Evolutionary conservation across 306 rosid genomes (phyloP).

Genomic region (Quercus bicolor): DNA sequence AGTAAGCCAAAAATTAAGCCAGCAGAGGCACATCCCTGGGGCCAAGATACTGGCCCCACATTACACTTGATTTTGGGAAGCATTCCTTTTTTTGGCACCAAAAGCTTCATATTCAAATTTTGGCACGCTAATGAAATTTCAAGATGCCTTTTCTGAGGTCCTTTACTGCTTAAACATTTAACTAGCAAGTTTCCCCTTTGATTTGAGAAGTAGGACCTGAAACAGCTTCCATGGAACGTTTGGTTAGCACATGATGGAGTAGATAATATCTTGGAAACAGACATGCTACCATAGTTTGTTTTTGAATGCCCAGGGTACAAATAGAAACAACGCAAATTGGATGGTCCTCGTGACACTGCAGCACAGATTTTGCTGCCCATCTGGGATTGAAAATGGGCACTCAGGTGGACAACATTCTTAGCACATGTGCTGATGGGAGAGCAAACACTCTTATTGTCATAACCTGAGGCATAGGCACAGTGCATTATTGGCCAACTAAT

Average conservation of each 20-base stretch:
- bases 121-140: conserved; percentile 54
- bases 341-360: conserved; percentile 45
- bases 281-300: conserved; percentile 36
- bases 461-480: conserved; percentile 52
- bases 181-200: conserved; percentile 28
- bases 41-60: conserved; percentile 49
- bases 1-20: conserved; percentile 65
- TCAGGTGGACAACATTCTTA: conserved; percentile 44
- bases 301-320: conserved; percentile 28
- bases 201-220: conserved; percentile 53
- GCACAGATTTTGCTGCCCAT: conserved; percentile 59
- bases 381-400: conserved; percentile 39
- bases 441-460: conserved; percentile 48
- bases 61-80: conserved; percentile 51
- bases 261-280: conserved; percentile 38
- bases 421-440: conserved; percentile 41
- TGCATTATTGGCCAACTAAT: conserved; percentile 21
- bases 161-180: conserved; percentile 26
- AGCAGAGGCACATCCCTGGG: conserved; percentile 52
- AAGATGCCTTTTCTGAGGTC: conserved; percentile 30
- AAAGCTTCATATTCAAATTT: conserved; percentile 52
- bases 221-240: conserved; percentile 42
- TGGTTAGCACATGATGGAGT: conserved; percentile 39
- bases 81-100: conserved; percentile 45
- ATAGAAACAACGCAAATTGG: conserved; percentile 39